Base-by-base conservation (phyloP, 768 basidiomycete genomes). In the Fomitopsis serialis region DNA sequence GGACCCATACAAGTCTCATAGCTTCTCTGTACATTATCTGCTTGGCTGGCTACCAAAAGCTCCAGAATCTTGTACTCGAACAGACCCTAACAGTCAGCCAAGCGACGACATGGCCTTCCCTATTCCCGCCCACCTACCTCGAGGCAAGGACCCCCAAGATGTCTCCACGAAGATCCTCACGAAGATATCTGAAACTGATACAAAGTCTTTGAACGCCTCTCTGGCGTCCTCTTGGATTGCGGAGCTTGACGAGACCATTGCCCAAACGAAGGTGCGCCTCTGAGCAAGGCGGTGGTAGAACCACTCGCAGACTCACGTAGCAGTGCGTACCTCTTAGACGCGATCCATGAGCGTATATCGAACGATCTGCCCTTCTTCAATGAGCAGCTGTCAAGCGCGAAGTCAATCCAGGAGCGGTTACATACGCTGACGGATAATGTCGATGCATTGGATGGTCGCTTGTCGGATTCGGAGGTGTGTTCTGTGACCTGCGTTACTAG, bases 321-420 rank as follows among this genome's bases (percentile, higher is more conserved):
- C 15, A 40, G 37, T 15, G 15, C 37, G 19, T 15, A 40, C 15
- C n/a, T 55, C 42, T 23, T 68, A 92, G 83, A 71, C 75, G 61
- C 78, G 61, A 83, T 96, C 58, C 83, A 87, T 59, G 82, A 87
- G 58, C 81, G 87, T 45, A 85, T 92, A 58, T 77, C 85, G 54
- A 68, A 72, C 15, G 78, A 91, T 66, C 69, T 82, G 15, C 78
- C 82, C 12, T 67, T 73, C 22, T 90, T 92, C 54, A 78, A 86
- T 48, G 69, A 72, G 35, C 88, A 92, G 60, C 61, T 85, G 27
- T 68, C 76, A 43, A 77, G 82, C 13, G 79, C 90, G 17, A 77
- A 74, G 67, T 81, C 81, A 25, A 77, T 90, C 21, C 86, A 87
- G 64, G 72, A 76, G 53, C 79, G 84, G 24, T 66, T 84, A 43